Base-by-base conservation (phyloP, 1,284 basidiomycete genomes). In the Hypsizygus ulmarius region DNA sequence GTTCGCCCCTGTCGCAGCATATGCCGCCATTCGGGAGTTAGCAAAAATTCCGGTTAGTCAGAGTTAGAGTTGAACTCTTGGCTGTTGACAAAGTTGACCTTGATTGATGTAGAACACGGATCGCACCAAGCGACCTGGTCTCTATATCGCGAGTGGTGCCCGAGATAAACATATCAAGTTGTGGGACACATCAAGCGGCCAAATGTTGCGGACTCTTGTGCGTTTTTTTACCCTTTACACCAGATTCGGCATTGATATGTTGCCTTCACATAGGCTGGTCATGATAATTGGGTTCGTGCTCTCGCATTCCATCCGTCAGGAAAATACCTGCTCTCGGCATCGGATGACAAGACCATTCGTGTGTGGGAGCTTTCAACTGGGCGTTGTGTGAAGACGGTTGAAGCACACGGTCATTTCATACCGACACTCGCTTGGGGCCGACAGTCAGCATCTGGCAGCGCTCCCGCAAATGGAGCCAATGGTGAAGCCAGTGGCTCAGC, bases 331-430 rank as follows among this genome's bases (percentile, higher is more conserved):
- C 74, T 96, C 11, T 93, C 90, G 1, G 90, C 87, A 1, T 89
- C 89, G 4, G 93, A 96, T 65, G 93, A 96, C 74, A 91, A 93
- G 69, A 92, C 90, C 7, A 82, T 95, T 59, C 82, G 90, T 7
- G 77, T 93, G 11, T 96, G 93, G 93, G 93, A 96, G 56, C 71
- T 96, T 32, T 74, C 78, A 30, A 88, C 85, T 2, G 87, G 90
- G 1, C 79, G 92, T 51, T 90, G 90, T 61, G 73, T 83, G 56
- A 91, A 90, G 69, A 89, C 82, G 33, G 77, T 95, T 38, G 90
- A 94, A 53, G 91, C 90, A 1, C 93, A 95, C 64, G 78, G 77
- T 2, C 91, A 93, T 61, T 95, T 96, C 61, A 85, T 93, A 3
- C 82, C 85, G 19, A 84, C 81, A n/a, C 77, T 93, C 53, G 74